Conservation (phyloP, 2,329 filamentous ascomycete species). For the Clathrospora elynae region DNA sequence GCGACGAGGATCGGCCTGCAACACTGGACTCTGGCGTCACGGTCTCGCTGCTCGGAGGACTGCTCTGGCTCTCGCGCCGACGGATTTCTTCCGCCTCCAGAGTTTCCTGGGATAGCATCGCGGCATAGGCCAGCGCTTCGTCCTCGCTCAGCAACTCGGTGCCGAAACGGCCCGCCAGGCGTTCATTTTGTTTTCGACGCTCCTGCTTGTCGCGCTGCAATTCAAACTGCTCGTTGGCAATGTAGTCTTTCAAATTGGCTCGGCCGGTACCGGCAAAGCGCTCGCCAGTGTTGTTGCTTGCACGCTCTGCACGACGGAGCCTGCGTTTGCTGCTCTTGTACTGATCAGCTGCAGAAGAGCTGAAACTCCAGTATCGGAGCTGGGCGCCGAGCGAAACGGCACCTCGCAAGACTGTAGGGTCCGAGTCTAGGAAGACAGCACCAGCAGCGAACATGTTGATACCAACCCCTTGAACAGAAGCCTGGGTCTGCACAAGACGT, state of each 20-base stretch:
- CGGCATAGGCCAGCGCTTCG: conserved; percentile 66
- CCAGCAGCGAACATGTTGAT: conserved; percentile 81
- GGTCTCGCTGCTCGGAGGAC: conserved; percentile 45
- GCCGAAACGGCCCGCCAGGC: conserved; percentile 80
- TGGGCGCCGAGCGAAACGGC: conserved; percentile 86
- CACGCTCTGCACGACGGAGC: conserved; percentile 69
- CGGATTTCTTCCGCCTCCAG: conserved; percentile 55
- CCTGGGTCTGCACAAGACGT: conserved; percentile 69
- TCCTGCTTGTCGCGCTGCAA: conserved; percentile 73
- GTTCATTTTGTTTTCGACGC: conserved; percentile 68
- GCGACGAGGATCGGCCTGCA: conserved; percentile 36
- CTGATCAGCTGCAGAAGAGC: conserved; percentile 75
- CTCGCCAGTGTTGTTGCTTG: conserved; percentile 64
- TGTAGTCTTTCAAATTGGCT: conserved; percentile 77
- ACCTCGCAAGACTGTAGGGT: conserved; percentile 82
- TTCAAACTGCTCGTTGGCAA: conserved; percentile 82
- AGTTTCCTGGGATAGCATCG: conserved; percentile 65
- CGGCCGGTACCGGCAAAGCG: conserved; percentile 67
- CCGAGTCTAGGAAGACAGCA: conserved; percentile 84
- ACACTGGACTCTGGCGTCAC: conserved; percentile 44
- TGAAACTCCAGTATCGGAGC: conserved; percentile 92
- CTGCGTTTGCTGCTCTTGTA: conserved; percentile 79
- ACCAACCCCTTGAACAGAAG: conserved; percentile 69
- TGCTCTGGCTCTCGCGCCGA: conserved; percentile 53
- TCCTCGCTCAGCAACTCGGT: conserved; percentile 72